phyloP scores from a whole-genome alignment of 192 early-diverging fungal genomes.

The Allomyces javanicus region DNA sequence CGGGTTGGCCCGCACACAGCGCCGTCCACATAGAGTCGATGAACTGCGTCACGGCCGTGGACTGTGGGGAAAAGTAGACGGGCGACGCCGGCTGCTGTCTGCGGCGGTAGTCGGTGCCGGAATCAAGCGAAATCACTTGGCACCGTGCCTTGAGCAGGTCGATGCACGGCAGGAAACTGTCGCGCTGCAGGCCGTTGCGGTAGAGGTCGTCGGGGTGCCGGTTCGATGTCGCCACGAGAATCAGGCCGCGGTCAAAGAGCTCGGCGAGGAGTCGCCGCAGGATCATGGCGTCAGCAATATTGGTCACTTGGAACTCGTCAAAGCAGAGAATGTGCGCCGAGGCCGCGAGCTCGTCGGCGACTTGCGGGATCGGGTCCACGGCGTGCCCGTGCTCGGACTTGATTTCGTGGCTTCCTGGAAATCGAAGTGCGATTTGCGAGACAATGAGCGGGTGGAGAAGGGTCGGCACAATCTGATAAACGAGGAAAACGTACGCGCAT shows the following conservation, averaged over 20 bases:
- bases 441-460: no score
- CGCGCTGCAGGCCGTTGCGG: slow-evolving; percentile 87
- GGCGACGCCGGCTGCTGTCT: slow-evolving; percentile 29
- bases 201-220: slow-evolving; percentile 82
- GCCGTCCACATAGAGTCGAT: slow-evolving; percentile 24
- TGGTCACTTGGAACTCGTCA: slow-evolving; percentile 94
- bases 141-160: slow-evolving; percentile 62
- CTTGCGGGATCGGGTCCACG: slow-evolving; percentile 43
- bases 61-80: slow-evolving; percentile 53
- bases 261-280: slow-evolving; percentile 59
- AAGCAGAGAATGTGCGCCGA: slow-evolving; percentile 79
- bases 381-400: slow-evolving; percentile 4
- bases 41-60: slow-evolving; percentile 16
- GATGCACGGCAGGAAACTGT: slow-evolving; percentile 82
- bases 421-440: no score
- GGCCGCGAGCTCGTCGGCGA: slow-evolving; percentile 62
- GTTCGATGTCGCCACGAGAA: slow-evolving; percentile 85
- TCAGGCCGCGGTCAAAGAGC: slow-evolving; percentile 63
- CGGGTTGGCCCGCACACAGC: background rate
- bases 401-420: slow-evolving; percentile 17
- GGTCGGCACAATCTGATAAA: background rate
- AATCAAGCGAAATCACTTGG: slow-evolving; percentile 60
- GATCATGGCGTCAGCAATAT: slow-evolving; percentile 95
- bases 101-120: slow-evolving; percentile 83
- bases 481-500: slow-evolving; percentile 18